phyloP scores from a whole-genome alignment of 768 basidiomycete genomes.

The Austroboletus eburneus region DNA sequence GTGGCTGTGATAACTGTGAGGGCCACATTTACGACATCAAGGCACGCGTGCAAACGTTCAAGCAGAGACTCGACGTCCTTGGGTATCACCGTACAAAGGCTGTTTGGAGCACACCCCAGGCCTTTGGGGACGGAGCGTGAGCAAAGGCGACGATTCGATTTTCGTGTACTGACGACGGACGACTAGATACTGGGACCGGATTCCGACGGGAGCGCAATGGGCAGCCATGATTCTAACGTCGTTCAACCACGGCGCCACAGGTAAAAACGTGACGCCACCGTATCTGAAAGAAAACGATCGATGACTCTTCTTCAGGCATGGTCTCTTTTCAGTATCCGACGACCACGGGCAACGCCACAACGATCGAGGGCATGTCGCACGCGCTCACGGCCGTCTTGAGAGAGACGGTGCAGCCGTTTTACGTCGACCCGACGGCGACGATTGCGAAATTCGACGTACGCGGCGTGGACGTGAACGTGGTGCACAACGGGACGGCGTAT shows the following conservation, averaged over 20 bases:
- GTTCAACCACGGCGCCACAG: conserved; percentile 25
- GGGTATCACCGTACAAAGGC: conserved; percentile 65
- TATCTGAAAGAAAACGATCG: not conserved
- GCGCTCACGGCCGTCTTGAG: conserved; percentile 5
- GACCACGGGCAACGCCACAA: conserved; percentile 14
- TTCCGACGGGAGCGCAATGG: conserved; percentile 28
- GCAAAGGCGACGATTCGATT: not conserved
- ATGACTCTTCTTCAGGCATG: conserved; percentile 15
- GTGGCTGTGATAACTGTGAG: conserved; percentile 68
- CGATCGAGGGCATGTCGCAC: conserved; percentile 20
- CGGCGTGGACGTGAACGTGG: conserved; percentile 24
- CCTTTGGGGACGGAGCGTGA: conserved; percentile 53
- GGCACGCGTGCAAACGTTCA: conserved; percentile 61
- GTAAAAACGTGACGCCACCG: not conserved
- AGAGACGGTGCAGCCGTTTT: conserved; percentile 17
- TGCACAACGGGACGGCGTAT: conserved; percentile 21
- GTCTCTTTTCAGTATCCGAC: conserved; percentile 29
- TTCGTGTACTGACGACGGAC: conserved; percentile 3
- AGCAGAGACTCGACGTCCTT: conserved; percentile 51
- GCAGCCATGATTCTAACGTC: conserved; percentile 21
- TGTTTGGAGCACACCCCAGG: conserved; percentile 78
- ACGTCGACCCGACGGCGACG: conserved; percentile 10
- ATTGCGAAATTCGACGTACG: conserved; percentile 3
- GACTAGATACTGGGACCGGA: conserved; percentile 31
- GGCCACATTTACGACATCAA: conserved; percentile 64